Evolutionary conservation across 1,139 yeast genomes (phyloP), one percentile per base, ranked within the genome.

Genomic region (Lipomyces yarrowii): DNA sequence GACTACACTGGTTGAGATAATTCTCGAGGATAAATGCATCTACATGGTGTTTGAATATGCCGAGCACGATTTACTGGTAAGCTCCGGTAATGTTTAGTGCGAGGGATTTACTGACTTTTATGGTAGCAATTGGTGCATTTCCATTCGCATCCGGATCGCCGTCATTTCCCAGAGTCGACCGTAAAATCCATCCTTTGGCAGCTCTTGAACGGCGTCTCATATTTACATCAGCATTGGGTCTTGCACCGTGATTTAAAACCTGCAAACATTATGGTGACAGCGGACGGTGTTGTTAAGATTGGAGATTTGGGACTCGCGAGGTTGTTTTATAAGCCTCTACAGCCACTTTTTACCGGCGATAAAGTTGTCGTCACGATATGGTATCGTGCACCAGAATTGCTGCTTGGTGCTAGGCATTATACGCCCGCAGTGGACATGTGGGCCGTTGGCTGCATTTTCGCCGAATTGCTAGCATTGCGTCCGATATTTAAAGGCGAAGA

Each of bases 401-500:
- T 94, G 54, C 79, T 94, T 53, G 99, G 99, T 0, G 92, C 97
- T 1, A 81, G 97, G 60, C 97, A 94, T 78, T 94, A 94, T 75
- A 90, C 98, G 0, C 97, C 98, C 0, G 94, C 98, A 0, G 89
- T 94, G 57, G 73, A 94, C 77, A 77, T 91, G 62, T 94, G 99
- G 99, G 98, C 99, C 0, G 91, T 92, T 10, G 99, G 99, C 0
- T 94, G 99, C 77, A 94, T 96, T 10, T 82, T 94, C 71, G 99
- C 97, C 0, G 99, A 96, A 75, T 80, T 94, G 60, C 80, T 94
- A 26, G 91, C 97, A 1, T 78, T 96, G 57, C 80, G 97, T 72
- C 99, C 99, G 0, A 88, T 94, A 3, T 94, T 94, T 79, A 94
- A 96, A 76, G 99, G 99, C 57, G 99, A 94, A 77, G 99, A 94